A percentile compares a stretch with the other conserved stretches of the same genome.
Evolutionary conservation across 2,329 filamentous ascomycete species (phyloP).

Genomic region (Xenoacremonium recifei): DNA sequence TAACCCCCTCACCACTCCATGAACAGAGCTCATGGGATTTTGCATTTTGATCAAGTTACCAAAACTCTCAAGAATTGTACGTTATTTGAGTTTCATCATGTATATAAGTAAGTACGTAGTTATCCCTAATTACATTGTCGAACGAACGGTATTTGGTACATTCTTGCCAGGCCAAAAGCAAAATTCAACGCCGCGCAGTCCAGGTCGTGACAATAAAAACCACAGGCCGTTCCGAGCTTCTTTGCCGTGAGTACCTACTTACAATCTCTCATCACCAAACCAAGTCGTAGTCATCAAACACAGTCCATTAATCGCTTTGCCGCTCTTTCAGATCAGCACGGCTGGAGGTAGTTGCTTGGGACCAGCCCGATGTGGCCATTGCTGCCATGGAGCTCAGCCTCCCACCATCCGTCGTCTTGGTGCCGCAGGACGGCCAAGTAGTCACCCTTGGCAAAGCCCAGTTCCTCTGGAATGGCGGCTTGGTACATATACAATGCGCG

Average conservation of each 20-base stretch:
- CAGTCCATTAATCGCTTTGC: slow-evolving; percentile 12
- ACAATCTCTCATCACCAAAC: slow-evolving; percentile 8
- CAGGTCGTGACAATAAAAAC: slow-evolving; percentile 13
- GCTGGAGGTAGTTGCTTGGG: slow-evolving; percentile 66
- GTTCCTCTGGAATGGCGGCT: slow-evolving; percentile 91
- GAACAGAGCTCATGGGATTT: too few species aligned
- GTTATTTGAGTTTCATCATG: neutral
- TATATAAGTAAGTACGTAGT: slow-evolving; percentile 1
- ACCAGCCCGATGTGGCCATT: slow-evolving; percentile 60
- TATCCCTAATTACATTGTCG: slow-evolving; percentile 7
- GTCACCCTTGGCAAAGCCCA: slow-evolving; percentile 91
- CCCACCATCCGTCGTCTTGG: slow-evolving; percentile 99
- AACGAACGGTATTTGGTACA: slow-evolving; percentile 16
- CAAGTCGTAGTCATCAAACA: slow-evolving; percentile 11
- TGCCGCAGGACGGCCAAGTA: slow-evolving; percentile 82
- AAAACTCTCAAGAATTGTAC: too few species aligned
- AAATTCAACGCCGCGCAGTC: slow-evolving; percentile 10
- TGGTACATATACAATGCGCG: slow-evolving; percentile 93
- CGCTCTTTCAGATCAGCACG: slow-evolving; percentile 35
- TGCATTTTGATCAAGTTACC: too few species aligned
- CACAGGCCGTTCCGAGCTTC: slow-evolving; percentile 13
- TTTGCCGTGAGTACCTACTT: slow-evolving; percentile 7
- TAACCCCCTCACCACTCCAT: too few species aligned
- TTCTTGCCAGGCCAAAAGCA: slow-evolving; percentile 10
- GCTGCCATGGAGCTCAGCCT: slow-evolving; percentile 82